Base-by-base conservation (phyloP, 2,329 filamentous ascomycete species). In the Torrubiellomyces zombiae region DNA sequence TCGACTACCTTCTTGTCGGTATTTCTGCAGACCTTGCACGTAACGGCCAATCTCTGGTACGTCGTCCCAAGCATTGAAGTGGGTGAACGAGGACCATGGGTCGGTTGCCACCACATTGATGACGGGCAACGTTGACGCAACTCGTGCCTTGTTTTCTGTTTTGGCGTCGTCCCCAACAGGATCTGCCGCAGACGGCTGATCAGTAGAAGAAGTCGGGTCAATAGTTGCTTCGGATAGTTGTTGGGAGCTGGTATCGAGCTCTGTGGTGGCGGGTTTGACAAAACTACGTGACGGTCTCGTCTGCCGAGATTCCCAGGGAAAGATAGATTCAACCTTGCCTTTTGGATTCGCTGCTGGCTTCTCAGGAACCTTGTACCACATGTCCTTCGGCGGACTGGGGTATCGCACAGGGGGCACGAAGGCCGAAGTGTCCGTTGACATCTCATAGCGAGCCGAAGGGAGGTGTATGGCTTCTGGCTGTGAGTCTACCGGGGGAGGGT, bases 1-100 rank as follows among this genome's bases (percentile, higher is more conserved):
- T 32, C 42, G 44, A 32, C 45, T 51, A 31, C 43, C 48, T 14
- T 33, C 38, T 22, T 56, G 53, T 24, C 51, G 54, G 42, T 68
- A 63, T 45, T 74, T 71, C 38, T 77, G 72, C 28, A 92, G 58
- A 26, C 69, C 64, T 34, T 80, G 78, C 27, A 95, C 79, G 45
- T 94, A 98, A 34, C 69, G 67, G 40, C 81, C 74, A 39, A 98
- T 98, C 36, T 81, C 77, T 9, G 80, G 79, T 26, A 91, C 67
- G 26, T 81, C 79, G 41, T 98, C 89, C 89, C 89, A 98, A 10
- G 82, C 85, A 48, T 95, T 98, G 25, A 61, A 68, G 23, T 72
- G 66, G n/a, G 69, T 60, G 46, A 77, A 93, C 23, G 63, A 63
- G 33, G 70, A 65, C 79, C 80, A 92, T 12, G 72, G 64, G 39